Percentiles rank a stretch among this genome's conserved stretches.
phyloP scores from a whole-genome alignment of 2,329 filamentous ascomycete species.

The Aspergillus flavus region DNA sequence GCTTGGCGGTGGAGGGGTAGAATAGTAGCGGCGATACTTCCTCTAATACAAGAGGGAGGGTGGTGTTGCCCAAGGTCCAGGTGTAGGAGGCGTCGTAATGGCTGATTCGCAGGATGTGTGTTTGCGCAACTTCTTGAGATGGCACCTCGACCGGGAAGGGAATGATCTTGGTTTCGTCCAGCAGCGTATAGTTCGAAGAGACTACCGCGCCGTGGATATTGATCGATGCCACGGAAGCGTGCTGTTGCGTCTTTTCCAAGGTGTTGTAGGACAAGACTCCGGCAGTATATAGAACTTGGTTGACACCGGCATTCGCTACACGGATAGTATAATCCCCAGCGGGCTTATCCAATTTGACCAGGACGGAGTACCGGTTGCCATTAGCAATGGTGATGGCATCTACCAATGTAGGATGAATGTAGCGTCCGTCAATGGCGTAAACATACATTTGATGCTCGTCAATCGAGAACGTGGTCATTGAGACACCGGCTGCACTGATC shows the following conservation, averaged over 20 bases:
- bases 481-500: constrained; percentile 53
- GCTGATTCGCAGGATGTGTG: constrained; percentile 42
- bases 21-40: constrained; percentile 52
- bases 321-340: constrained; percentile 58
- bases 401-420: constrained; percentile 37
- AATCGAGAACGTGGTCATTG: constrained; percentile 51
- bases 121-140: constrained; percentile 47
- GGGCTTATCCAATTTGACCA: constrained; percentile 46
- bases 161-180: constrained; percentile 46
- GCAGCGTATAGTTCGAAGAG: constrained; percentile 45
- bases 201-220: constrained; percentile 51
- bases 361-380: constrained; percentile 39
- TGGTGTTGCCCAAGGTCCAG: constrained; percentile 53
- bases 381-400: constrained; percentile 32
- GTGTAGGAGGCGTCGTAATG: constrained; percentile 48
- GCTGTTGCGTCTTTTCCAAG: constrained; percentile 17
- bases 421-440: constrained; percentile 45
- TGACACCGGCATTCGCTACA: constrained; percentile 49
- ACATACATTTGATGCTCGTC: constrained; percentile 45
- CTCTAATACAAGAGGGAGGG: constrained; percentile 44
- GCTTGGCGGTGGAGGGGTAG: constrained; percentile 40
- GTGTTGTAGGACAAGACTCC: constrained; percentile 51
- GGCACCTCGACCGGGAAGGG: constrained; percentile 53
- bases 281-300: constrained; percentile 57
- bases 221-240: constrained; percentile 48